A percentile compares a stretch with the other conserved stretches of the same genome.
phyloP scores from a whole-genome alignment of 352 stramenopile species.

The Phytophthora europaea region DNA sequence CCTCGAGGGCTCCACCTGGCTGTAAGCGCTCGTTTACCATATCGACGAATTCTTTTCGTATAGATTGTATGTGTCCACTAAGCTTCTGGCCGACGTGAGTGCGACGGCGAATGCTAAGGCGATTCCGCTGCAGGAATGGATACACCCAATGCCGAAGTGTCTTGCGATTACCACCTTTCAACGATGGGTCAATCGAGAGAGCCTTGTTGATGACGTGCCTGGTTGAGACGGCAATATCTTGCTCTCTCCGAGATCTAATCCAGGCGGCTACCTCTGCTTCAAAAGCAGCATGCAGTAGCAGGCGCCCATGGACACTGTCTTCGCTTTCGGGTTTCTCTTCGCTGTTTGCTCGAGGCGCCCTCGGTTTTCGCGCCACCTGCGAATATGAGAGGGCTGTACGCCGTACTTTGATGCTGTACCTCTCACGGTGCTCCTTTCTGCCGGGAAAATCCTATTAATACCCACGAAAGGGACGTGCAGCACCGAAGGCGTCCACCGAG shows the following conservation, averaged over 20 bases:
- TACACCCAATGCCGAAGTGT: slow-evolving; percentile 13
- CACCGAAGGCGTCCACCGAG: too few relatives aligned
- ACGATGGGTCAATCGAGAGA: slow-evolving; percentile 6
- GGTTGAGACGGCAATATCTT: slow-evolving; percentile 11
- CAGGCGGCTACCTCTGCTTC: not conserved
- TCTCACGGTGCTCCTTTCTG: too few relatives aligned
- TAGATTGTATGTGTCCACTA: slow-evolving; percentile 8
- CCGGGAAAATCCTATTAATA: too few relatives aligned
- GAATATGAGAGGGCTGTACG: too few relatives aligned
- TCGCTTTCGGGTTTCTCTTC: too few relatives aligned
- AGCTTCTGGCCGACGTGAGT: slow-evolving; percentile 17
- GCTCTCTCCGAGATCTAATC: not conserved
- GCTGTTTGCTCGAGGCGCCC: too few relatives aligned
- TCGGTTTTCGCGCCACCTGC: too few relatives aligned
- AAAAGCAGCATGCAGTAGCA: too few relatives aligned
- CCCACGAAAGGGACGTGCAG: too few relatives aligned
- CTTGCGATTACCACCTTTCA: not conserved
- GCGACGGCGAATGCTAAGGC: slow-evolving; percentile 6
- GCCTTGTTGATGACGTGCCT: slow-evolving; percentile 10
- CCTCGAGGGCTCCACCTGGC: not conserved
- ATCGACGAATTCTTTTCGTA: slow-evolving; percentile 10
- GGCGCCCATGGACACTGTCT: too few relatives aligned
- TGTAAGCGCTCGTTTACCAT: slow-evolving; percentile 13
- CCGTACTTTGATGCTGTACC: too few relatives aligned
- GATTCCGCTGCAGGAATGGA: not conserved